Evolutionary conservation across 2,329 filamentous ascomycete species (phyloP), one percentile per base, ranked within the genome.

Genomic region (Aspergillus novofumigatus): DNA sequence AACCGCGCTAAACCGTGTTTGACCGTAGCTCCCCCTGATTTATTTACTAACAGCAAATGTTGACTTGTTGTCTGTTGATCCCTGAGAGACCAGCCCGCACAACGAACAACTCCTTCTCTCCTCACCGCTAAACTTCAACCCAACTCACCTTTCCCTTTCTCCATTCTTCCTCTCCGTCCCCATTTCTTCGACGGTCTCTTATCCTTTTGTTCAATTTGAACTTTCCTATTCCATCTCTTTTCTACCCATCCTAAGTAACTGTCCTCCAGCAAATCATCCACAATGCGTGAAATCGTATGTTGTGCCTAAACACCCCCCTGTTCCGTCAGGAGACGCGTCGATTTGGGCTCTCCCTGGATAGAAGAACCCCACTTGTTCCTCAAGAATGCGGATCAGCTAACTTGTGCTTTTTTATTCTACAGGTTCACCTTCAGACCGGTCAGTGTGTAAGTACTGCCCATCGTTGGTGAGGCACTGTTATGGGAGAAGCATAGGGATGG

Each of bases 401-500:
- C 21, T 84, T 75, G 21, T 72, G 78, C 65, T 65, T 26, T 47
- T 47, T 23, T 5, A 23, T 17, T 47, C 3, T 47, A 84, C 75
- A 97, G 92, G 92, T 97, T 81, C 93, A 97, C 83, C 91, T 97
- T 73, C 93, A 97, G 85, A 97, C 93, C 86, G 93, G 93, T 80
- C 93, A 97, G 87, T 97, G 93, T 84, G 92, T 96, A 86, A 81
- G 87, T 84, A 59, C 58, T 45, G 26, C 49, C 54, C 53, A 41
- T 25, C 23, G 32, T 26, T 10, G 10, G 17, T 14, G 23, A 41
- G 21, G 28, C 11, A 54, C 32, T 42, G 32, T 26, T 26, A 47
- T 47, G 44, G 44, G 44, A 23, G 23, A 32, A 14, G 14, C 20
- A 23, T 25, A n/a, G 14, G 29, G 14, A 44, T 14, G 25, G 44